Evolutionary conservation across 164 flowering plant genomes (phyloP), one percentile per base, ranked within the genome.

Genomic region (Cinnamomum micranthum): DNA sequence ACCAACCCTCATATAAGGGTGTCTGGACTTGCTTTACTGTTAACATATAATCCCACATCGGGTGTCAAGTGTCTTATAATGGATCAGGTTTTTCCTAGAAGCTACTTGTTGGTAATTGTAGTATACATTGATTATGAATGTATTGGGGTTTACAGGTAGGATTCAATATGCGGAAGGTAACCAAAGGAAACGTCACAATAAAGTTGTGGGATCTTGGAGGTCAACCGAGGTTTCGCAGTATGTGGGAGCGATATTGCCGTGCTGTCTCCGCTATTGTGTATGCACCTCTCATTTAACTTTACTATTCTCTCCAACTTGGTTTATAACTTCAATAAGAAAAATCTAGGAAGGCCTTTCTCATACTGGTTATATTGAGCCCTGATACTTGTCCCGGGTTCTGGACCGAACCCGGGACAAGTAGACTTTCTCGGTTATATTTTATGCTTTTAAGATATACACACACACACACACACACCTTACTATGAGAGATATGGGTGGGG

Each of bases 141-240:
- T 60, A n/a, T 51, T 66, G 72, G 51, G 51, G 9, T 69, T 22
- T 75, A 65, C 86, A 92, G 98, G 97, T 93, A 2, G 98, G 98
- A 68, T 95, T 93, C 80, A 95, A 95, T 78, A 95, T 95, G 98
- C 86, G 90, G 80, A 95, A 95, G 82, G 97, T 95, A 23, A 94
- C 97, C 17, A 93, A 91, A 82, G 98, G 97, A 58, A 91, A 89
- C 81, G 97, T 93, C 64, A 93, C 98, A 20, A 94, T 92, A 75
- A 92, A 94, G 86, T 77, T 94, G 77, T 94, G 98, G 98, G 98
- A 94, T 86, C 94, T 94, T 77, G 99, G 99, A 73, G 99, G 99
- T 75, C 99, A 93, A 75, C 97, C 99, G 23, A 88, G 98, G 82
- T 95, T 95, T 69, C 92, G 98, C 76, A 95, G 97, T 68, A 92